These are phyloP conservation scores for Platanus orientalis DNA, from an alignment of 164 flowering plant species.

Conservation along the genomic window DNA sequence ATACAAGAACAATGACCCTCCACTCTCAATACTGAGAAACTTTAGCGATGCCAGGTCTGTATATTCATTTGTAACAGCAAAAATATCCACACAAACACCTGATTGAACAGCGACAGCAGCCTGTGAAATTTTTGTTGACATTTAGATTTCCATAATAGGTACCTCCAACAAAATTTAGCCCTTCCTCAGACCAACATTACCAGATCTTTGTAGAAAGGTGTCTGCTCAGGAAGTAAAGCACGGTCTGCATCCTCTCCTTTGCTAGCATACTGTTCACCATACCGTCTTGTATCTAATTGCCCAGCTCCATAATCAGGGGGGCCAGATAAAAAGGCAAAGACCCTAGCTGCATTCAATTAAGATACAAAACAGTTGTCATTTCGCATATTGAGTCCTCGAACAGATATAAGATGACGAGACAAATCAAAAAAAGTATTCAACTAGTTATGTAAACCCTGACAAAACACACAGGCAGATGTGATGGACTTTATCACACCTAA, in stretches of 20 bases:
- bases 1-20: slow-evolving; percentile 85
- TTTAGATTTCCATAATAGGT: slow-evolving; percentile 11
- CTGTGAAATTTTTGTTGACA: slow-evolving; percentile 45
- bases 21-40: slow-evolving; percentile 97
- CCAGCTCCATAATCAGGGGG: slow-evolving; percentile 99
- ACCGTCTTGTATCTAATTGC: slow-evolving; percentile 85
- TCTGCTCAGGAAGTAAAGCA: slow-evolving; percentile 98
- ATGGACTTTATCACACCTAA: slow-evolving; percentile 47
- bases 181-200: slow-evolving; percentile 29
- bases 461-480: not conserved
- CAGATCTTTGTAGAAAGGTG: slow-evolving; percentile 94
- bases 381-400: slow-evolving; percentile 5
- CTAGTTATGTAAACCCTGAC: not conserved
- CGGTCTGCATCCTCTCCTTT: slow-evolving; percentile 98
- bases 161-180: not conserved
- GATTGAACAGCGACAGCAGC: slow-evolving; percentile 99
- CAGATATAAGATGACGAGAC: not conserved
- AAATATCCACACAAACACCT: slow-evolving; percentile 97
- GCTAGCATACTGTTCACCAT: slow-evolving; percentile 99
- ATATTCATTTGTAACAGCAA: slow-evolving; percentile 98
- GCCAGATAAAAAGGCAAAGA: slow-evolving; percentile 95
- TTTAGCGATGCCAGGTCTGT: slow-evolving; percentile 96
- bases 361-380: slow-evolving; percentile 2
- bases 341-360: slow-evolving; percentile 61
- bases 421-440: slow-evolving; percentile 1